phyloP scores from a whole-genome alignment of 169 alveolate genomes.

The Eimeria acervulina region DNA sequence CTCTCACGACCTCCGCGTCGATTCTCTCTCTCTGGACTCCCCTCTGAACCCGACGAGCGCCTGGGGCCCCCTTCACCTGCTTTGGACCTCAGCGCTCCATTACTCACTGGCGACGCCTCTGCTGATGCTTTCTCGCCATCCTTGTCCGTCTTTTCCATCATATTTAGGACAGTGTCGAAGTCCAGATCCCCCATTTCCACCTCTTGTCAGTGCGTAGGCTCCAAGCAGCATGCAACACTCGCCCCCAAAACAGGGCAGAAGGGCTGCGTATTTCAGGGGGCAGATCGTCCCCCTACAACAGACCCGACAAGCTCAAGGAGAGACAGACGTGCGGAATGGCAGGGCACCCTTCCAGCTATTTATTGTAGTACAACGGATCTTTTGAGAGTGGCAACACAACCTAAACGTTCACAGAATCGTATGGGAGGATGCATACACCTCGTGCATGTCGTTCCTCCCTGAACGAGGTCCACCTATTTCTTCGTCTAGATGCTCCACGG shows the following conservation, averaged over 20 bases:
- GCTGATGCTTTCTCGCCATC: constrained; percentile 30
- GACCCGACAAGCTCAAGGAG: background rate
- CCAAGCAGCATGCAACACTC: background rate
- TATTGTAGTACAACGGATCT: background rate
- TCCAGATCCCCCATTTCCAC: constrained; percentile 72
- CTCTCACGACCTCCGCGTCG: constrained; percentile 73
- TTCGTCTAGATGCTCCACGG: background rate
- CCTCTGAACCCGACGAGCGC: constrained; percentile 41
- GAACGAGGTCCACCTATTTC: constrained; percentile 38
- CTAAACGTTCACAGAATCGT: background rate
- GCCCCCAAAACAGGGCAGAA: constrained; percentile 8
- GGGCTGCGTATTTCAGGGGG: background rate
- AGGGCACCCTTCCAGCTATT: background rate
- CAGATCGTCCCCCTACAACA: background rate
- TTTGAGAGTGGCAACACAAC: background rate
- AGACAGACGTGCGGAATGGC: background rate
- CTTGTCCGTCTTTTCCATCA: constrained; percentile 66
- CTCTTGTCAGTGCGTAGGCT: constrained; percentile 16
- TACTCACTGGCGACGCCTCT: constrained; percentile 56
- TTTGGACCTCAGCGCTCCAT: constrained; percentile 54
- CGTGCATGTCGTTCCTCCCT: background rate
- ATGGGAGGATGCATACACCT: background rate
- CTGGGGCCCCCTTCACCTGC: constrained; percentile 32
- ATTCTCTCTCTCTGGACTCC: constrained; percentile 32
- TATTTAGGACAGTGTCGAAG: constrained; percentile 47